Conservation (phyloP, 129 eudicot genomes). For the Oenanthe sinensis region DNA sequence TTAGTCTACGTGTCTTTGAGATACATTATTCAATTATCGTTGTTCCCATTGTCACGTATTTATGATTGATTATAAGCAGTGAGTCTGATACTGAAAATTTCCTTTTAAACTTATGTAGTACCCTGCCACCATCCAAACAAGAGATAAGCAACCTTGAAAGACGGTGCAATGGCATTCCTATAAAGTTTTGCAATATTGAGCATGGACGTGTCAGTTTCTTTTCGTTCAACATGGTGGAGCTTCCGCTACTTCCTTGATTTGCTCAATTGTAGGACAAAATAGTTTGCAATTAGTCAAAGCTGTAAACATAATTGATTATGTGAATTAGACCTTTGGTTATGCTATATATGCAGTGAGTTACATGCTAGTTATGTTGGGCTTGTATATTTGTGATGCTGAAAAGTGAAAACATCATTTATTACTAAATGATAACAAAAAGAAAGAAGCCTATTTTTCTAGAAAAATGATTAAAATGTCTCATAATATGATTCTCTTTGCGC, state of each 20-base stretch:
- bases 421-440: too few relatives aligned
- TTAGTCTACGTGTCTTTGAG: too few relatives aligned
- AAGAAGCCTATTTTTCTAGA: not conserved
- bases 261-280: not conserved
- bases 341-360: not conserved
- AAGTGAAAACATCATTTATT: too few relatives aligned
- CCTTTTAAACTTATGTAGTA: constrained; percentile 27
- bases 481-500: too few relatives aligned
- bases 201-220: constrained; percentile 79
- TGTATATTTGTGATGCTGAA: not conserved
- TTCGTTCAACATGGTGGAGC: constrained; percentile 53
- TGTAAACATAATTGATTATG: not conserved
- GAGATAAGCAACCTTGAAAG: constrained; percentile 51
- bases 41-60: not conserved
- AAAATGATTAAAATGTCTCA: not conserved
- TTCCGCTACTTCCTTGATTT: constrained; percentile 66
- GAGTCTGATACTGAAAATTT: not conserved
- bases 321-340: not conserved
- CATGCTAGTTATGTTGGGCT: too few relatives aligned
- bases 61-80: not conserved
- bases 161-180: constrained; percentile 38
- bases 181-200: constrained; percentile 56
- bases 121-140: constrained; percentile 45
- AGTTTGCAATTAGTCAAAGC: too few relatives aligned
- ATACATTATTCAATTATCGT: not conserved